Evolutionary conservation across 1,139 yeast species (phyloP), one percentile per base, ranked within the genome.

Genomic region (Kodamaea ohmeri): DNA sequence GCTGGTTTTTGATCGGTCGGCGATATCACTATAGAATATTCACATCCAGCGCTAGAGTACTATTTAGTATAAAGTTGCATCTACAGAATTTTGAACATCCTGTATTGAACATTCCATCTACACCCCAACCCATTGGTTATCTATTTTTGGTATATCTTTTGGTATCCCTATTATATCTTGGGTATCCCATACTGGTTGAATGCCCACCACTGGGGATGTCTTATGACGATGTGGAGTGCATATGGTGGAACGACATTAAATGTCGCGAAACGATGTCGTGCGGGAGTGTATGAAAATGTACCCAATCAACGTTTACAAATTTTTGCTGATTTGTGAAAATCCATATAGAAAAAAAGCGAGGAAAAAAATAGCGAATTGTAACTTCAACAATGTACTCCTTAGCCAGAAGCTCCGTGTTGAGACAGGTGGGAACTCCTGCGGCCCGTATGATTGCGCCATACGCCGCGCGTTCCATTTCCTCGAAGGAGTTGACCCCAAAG

Each of bases 401-500:
- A 50, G 44, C 60, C 34, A 55, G 54, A 55, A 57, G 61, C 53
- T 45, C 58, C 38, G 40, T 50, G 39, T 37, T 52, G 34, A 46
- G 43, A 34, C 35, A 38, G 31, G 53, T 47, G 36, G 55, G 53
- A 34, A 39, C 42, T 38, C 50, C 47, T 24, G 46, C 48, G 19
- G 37, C 45, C 43, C 41, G 49, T 38, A 40, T 45, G 40, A 41
- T 44, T 34, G 41, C 39, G 25, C 47, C 48, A 24, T 40, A 27
- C 34, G 29, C 34, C 34, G 41, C 37, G 2, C 66, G 72, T 50
- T 49, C 45, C 47, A 57, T 68, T 25, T 62, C 72, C 32, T 54
- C 73, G 44, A 68, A 67, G 48, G 74, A 71, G 45, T 65, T 71
- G 51, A 68, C 73, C 12, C 76, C 76, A 19, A 60, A 56, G 46